phyloP scores from a whole-genome alignment of 192 early-diverging fungal species.

The Gaertneriomyces sp. region DNA sequence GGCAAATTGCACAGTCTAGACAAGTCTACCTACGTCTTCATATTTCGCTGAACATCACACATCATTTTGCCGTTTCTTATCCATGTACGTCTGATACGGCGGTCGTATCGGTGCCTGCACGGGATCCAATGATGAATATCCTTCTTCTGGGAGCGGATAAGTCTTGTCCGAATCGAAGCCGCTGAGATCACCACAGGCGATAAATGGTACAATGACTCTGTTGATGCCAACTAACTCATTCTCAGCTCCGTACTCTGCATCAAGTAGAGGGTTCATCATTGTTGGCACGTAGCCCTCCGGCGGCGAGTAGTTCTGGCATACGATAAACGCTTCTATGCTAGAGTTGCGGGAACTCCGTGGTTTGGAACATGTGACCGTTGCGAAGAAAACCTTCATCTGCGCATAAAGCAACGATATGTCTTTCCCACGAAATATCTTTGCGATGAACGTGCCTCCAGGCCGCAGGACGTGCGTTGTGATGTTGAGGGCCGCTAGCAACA shows the following conservation, averaged over 20 bases:
- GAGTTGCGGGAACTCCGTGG: slow-evolving; percentile 92
- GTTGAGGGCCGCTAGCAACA: slow-evolving; percentile 89
- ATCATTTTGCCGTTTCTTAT: slow-evolving; percentile 22
- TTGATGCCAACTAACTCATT: slow-evolving; percentile 69
- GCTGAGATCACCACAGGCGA: slow-evolving; percentile 86
- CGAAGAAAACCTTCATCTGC: slow-evolving; percentile 90
- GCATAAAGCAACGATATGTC: slow-evolving; percentile 89
- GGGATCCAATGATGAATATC: slow-evolving; percentile 60
- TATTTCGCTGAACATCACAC: neutral
- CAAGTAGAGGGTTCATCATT: slow-evolving; percentile 87
- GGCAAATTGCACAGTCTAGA: too few relatives aligned
- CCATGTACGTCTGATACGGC: slow-evolving; percentile 68
- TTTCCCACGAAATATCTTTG: slow-evolving; percentile 96
- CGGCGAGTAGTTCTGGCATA: slow-evolving; percentile 86
- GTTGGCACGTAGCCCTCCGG: slow-evolving; percentile 80
- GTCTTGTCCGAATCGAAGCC: slow-evolving; percentile 88
- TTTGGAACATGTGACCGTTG: slow-evolving; percentile 84
- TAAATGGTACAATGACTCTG: slow-evolving; percentile 79
- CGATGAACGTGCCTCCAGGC: slow-evolving; percentile 90
- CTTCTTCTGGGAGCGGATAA: slow-evolving; percentile 50
- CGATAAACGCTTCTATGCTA: slow-evolving; percentile 90
- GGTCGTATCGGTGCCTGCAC: slow-evolving; percentile 84
- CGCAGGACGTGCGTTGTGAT: slow-evolving; percentile 93
- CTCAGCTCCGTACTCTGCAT: slow-evolving; percentile 65
- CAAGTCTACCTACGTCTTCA: too few relatives aligned